Percentiles rank a stretch among this genome's conserved stretches.
Evolutionary conservation across 192 early-diverging fungal species (phyloP).

Genomic region (Thoreauomyces humboldtii): DNA sequence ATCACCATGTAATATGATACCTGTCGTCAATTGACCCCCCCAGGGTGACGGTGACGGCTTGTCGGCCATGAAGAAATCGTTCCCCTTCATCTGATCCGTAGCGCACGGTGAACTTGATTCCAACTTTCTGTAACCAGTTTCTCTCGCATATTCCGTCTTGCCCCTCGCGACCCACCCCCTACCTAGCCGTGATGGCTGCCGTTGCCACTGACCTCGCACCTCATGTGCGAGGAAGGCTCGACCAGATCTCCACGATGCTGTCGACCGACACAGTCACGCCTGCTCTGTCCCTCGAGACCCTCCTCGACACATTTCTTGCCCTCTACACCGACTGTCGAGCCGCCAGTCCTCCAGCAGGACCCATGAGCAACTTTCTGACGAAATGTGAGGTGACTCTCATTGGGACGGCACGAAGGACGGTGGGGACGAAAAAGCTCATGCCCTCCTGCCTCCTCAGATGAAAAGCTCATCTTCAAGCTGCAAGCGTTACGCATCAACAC

Average conservation of each 20-base stretch:
- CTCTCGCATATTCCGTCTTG: no score
- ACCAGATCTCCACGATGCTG: constrained; percentile 37
- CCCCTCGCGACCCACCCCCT: not conserved
- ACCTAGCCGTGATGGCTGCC: not conserved
- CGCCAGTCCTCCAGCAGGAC: constrained; percentile 34
- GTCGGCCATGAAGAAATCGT: no score
- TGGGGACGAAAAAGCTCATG: not conserved
- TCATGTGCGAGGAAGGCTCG: constrained; percentile 29
- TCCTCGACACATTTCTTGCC: constrained; percentile 53
- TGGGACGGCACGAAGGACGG: not conserved
- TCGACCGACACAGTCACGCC: constrained; percentile 29
- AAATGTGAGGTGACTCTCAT: constrained; percentile 55
- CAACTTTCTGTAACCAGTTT: no score
- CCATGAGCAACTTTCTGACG: constrained; percentile 41
- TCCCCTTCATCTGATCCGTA: no score
- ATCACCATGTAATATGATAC: no score
- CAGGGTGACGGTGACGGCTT: no score
- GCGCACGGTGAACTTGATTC: no score
- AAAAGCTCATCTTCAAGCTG: constrained; percentile 33
- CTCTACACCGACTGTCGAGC: constrained; percentile 54
- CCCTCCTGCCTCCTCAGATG: no score
- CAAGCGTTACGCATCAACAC: constrained; percentile 62
- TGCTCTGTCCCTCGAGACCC: constrained; percentile 46
- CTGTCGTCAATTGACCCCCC: no score
- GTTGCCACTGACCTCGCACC: constrained; percentile 18